Evolutionary conservation across 106 monocot genomes (phyloP).

Genomic region (Allium fistulosum): DNA sequence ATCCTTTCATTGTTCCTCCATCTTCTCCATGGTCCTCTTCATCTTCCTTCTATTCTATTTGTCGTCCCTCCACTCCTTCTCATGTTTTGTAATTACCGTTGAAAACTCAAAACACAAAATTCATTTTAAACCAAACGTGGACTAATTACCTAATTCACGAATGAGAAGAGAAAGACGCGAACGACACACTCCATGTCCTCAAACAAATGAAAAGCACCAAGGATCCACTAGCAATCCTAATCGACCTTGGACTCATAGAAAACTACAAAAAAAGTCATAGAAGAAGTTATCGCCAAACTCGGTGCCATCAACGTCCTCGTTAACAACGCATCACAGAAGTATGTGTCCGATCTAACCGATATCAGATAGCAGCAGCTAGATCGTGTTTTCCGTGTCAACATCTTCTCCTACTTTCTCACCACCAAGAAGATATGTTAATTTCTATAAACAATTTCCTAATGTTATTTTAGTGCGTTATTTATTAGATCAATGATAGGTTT

Average conservation of each 20-base stretch:
- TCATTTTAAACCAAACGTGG: too few relatives aligned
- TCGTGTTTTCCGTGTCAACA: slow-evolving; percentile 58
- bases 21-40: too few relatives aligned
- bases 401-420: slow-evolving; percentile 59
- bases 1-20: too few relatives aligned
- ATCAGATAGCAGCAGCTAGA: slow-evolving; percentile 47
- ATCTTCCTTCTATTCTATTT: too few relatives aligned
- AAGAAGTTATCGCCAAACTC: slow-evolving; percentile 12
- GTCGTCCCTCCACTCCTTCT: too few relatives aligned
- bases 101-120: too few relatives aligned
- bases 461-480: too few relatives aligned
- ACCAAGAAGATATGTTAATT: slow-evolving; percentile 24
- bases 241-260: slow-evolving; percentile 52
- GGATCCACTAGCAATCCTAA: slow-evolving; percentile 33
- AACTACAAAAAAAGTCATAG: slow-evolving; percentile 23
- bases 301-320: slow-evolving; percentile 62
- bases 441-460: too few relatives aligned
- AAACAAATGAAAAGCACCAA: slow-evolving; percentile 9
- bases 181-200: background rate
- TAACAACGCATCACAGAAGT: slow-evolving; percentile 68
- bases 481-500: too few relatives aligned
- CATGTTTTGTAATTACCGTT: too few relatives aligned
- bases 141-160: too few relatives aligned
- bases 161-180: slow-evolving; percentile 4
- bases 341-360: slow-evolving; percentile 20